Conservation (phyloP, 345 rosid species). For the Zanthoxylum bungeanum region DNA sequence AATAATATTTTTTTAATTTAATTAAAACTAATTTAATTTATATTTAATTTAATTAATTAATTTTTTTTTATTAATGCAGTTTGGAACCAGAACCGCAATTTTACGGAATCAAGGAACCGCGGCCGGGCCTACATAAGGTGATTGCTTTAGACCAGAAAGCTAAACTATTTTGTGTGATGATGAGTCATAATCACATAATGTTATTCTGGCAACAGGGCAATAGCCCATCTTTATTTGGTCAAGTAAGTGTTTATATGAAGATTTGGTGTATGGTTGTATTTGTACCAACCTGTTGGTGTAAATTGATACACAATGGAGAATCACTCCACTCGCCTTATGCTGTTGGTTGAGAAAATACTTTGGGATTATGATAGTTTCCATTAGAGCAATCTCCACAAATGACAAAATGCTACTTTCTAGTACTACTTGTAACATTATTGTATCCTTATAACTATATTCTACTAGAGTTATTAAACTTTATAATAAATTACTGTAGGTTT, state of each 20-base stretch:
- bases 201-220: neutral
- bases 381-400: neutral
- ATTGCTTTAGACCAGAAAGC: neutral
- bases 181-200: neutral
- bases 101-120: too few species aligned
- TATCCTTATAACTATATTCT: neutral
- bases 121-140: too few species aligned
- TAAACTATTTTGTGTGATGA: neutral
- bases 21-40: too few species aligned
- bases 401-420: neutral
- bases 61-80: too few species aligned
- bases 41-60: too few species aligned
- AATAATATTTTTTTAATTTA: too few species aligned
- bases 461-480: neutral
- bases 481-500: neutral
- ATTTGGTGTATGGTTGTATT: too few species aligned
- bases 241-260: neutral
- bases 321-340: neutral
- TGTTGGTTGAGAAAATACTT: neutral
- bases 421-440: neutral
- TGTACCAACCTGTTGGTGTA: neutral
- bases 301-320: neutral
- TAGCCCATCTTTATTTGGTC: neutral
- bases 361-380: too few species aligned
- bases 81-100: too few species aligned